phyloP scores from a whole-genome alignment of 2,329 filamentous ascomycete genomes.

The Emydomyces testavorans region DNA sequence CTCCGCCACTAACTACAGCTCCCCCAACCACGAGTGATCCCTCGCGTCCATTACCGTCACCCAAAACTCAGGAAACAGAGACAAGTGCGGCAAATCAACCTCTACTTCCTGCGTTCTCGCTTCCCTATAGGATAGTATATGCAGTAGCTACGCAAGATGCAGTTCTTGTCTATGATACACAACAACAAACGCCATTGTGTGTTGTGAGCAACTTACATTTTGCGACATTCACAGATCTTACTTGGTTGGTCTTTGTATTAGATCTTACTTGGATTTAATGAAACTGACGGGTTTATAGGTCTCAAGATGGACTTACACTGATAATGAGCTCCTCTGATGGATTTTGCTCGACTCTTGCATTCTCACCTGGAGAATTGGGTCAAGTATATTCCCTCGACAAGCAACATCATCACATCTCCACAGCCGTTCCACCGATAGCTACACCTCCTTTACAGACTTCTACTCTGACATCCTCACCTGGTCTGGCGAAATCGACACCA shows the following conservation, averaged over 20 bases:
- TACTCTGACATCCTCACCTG: slow-evolving; percentile 49
- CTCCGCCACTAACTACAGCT: slow-evolving; percentile 52
- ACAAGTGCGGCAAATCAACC: slow-evolving; percentile 43
- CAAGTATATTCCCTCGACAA: slow-evolving; percentile 54
- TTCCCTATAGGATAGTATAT: slow-evolving; percentile 91
- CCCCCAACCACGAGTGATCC: slow-evolving; percentile 37
- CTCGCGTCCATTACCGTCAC: slow-evolving; percentile 43
- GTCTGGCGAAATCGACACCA: slow-evolving; percentile 44
- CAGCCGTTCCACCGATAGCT: slow-evolving; percentile 45
- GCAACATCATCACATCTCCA: slow-evolving; percentile 25
- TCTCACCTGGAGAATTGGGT: slow-evolving; percentile 71
- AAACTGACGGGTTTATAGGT: slow-evolving; percentile 41
- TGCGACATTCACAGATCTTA: slow-evolving; percentile 90
- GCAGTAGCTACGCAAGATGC: slow-evolving; percentile 95
- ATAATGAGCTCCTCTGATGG: slow-evolving; percentile 97
- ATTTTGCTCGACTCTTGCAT: slow-evolving; percentile 87
- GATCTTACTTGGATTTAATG: slow-evolving; percentile 1
- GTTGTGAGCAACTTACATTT: slow-evolving; percentile 95
- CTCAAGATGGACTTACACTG: slow-evolving; percentile 62
- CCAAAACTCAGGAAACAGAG: slow-evolving; percentile 41
- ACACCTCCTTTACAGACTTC: slow-evolving; percentile 62
- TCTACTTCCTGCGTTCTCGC: slow-evolving; percentile 56
- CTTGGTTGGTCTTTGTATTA: slow-evolving; percentile 57
- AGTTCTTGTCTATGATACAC: slow-evolving; percentile 89
- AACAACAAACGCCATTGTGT: slow-evolving; percentile 86